Conservation (phyloP, 441 rosid genomes). For the Mallotus japonicus region DNA sequence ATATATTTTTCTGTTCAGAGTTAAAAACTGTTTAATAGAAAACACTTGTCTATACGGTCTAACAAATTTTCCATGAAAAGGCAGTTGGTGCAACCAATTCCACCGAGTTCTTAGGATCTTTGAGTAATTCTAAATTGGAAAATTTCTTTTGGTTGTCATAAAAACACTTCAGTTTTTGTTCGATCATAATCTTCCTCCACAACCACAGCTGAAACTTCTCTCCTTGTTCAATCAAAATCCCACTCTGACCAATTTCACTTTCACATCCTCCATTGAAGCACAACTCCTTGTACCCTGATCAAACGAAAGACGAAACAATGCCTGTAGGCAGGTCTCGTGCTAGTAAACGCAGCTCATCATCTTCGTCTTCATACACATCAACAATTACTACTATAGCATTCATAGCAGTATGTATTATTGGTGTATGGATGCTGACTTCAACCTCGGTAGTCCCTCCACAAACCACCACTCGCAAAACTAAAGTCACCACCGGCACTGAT, state of each 20-base stretch:
- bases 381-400: conserved; percentile 68
- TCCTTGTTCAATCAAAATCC: conserved; percentile 1
- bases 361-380: conserved; percentile 51
- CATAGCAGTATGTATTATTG: conserved; percentile 61
- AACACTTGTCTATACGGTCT: too few species aligned
- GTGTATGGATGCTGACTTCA: conserved; percentile 78
- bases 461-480: conserved; percentile 31
- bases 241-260: not conserved
- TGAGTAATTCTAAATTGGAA: conserved; percentile 46
- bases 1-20: too few species aligned
- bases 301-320: conserved; percentile 35
- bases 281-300: not conserved
- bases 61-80: too few species aligned
- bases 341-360: conserved; percentile 47
- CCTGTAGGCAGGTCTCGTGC: conserved; percentile 56
- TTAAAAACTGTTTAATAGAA: too few species aligned
- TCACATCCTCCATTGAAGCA: not conserved
- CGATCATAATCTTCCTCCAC: conserved; percentile 35
- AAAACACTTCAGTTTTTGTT: conserved; percentile 3
- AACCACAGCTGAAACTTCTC: conserved; percentile 35
- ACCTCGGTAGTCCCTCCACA: conserved; percentile 52
- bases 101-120: conserved; percentile 65
- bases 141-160: conserved; percentile 31
- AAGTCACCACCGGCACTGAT: conserved; percentile 12
- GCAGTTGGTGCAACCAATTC: conserved; percentile 8